Evolutionary conservation across 495 filamentous ascomycete genomes (phyloP), one percentile per base, ranked within the genome.

Genomic region (Opeltia flavorubescens): DNA sequence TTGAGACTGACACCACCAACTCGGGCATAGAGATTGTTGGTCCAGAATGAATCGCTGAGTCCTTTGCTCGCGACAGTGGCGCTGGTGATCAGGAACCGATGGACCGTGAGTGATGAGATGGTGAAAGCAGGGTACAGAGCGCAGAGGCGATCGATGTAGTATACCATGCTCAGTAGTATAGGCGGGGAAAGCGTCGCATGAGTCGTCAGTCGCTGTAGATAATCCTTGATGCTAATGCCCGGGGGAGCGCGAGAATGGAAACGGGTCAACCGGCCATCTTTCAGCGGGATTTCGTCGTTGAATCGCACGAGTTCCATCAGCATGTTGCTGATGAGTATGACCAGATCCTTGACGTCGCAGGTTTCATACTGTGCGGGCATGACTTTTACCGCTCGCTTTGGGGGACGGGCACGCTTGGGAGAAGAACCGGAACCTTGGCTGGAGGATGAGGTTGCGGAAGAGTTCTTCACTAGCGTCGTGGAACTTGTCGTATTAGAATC

Each of bases 151-250:
- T 98, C 93, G 50, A 98, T 95, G 59, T 98, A 98, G 59, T 89
- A 96, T 44, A 98, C 91, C 89, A 98, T 98, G 50, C 86, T 88
- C n/a, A 98, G 74, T n/a, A 98, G 75, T 45, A 98, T 84, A 5
- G 91, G 89, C 5, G 91, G 89, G 5, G 84, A 84, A 1, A 98
- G 74, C 1, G 89, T 94, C 24, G 91, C 91, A 61, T 98, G 91
- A 39, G 87, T 88, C 9, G 91, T 88, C 15, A 98, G 71, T 46
- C 91, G 82, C 55, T 88, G 81, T 5, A 98, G 72, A 61, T 98
- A 98, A 58, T 96, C 91, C 29, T 75, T 67, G 15, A 98, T 88
- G 41, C 86, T 93, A 31, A 98, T 98, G 40, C 84, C 88, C 5
- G 91, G 91, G 2, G 91, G 85, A 3, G 91, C 89, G 58, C 89